Percentiles rank a stretch among this genome's conserved stretches.
Evolutionary conservation across 2,329 filamentous ascomycete genomes (phyloP).

Genomic region (Myriosclerotinia curreyana): DNA sequence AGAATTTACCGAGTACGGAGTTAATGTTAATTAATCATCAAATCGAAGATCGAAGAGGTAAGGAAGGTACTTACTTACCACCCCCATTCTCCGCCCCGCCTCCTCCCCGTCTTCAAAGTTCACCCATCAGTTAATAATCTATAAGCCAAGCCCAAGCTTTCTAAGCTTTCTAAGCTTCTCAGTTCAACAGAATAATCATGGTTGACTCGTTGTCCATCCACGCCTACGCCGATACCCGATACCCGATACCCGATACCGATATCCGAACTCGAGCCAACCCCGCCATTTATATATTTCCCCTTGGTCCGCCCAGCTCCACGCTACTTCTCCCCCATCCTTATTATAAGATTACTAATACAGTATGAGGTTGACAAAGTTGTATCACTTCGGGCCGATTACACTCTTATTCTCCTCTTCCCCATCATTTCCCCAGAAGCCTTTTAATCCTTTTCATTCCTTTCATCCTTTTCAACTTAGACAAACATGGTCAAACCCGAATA

Average conservation of each 20-base stretch:
- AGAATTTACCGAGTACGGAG: too few relatives aligned
- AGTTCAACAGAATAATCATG: not conserved
- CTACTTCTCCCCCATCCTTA: not conserved
- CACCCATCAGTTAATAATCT: not conserved
- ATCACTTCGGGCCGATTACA: slow-evolving; percentile 4
- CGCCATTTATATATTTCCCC: too few relatives aligned
- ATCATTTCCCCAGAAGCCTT: not conserved
- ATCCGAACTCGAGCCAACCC: not conserved
- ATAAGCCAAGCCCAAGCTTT: too few relatives aligned
- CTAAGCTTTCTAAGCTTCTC: slow-evolving; percentile 2
- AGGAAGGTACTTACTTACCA: too few relatives aligned
- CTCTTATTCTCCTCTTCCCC: not conserved
- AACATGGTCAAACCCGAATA: not conserved
- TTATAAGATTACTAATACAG: not conserved
- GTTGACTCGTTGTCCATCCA: not conserved
- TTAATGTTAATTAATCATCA: too few relatives aligned
- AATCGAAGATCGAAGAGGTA: too few relatives aligned
- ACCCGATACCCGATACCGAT: not conserved
- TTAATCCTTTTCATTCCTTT: too few relatives aligned
- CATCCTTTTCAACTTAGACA: not conserved
- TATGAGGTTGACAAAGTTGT: not conserved
- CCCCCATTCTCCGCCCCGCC: not conserved
- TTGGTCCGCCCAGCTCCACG: not conserved
- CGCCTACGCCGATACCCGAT: not conserved
- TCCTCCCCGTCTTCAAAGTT: not conserved